Evolutionary conservation across 768 basidiomycete species (phyloP).

Genomic region (Suillus placidus): DNA sequence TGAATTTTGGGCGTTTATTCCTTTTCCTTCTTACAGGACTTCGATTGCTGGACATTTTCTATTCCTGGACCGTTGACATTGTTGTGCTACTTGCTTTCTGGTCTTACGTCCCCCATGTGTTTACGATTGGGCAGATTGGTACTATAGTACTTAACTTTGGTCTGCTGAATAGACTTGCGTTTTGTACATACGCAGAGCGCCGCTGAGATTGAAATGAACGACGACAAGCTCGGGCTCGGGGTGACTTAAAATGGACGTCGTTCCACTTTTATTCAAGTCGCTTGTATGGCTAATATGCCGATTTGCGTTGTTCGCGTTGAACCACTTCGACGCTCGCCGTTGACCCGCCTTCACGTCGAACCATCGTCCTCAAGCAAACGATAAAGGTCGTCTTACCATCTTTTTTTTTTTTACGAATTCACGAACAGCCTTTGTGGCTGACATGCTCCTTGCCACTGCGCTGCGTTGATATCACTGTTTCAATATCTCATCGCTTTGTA

Average conservation of each 20-base stretch:
- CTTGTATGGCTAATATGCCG: background rate
- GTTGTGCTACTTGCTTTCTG: background rate
- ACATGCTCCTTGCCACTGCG: background rate
- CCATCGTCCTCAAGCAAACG: background rate
- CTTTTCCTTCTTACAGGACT: background rate
- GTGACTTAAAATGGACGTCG: slow-evolving; percentile 8
- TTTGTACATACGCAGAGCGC: background rate
- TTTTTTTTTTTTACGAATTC: background rate
- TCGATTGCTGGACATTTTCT: background rate
- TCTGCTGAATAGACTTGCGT: background rate
- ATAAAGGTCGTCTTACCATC: background rate
- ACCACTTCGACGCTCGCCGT: background rate
- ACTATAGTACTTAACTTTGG: background rate
- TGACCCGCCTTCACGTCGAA: background rate
- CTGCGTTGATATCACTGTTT: background rate
- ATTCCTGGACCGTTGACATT: background rate
- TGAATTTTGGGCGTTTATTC: background rate
- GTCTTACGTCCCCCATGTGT: background rate
- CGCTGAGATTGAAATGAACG: slow-evolving; percentile 8
- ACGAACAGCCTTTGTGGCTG: background rate
- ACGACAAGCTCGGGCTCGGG: background rate
- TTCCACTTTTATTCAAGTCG: slow-evolving; percentile 11
- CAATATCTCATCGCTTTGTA: background rate
- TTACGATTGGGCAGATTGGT: background rate
- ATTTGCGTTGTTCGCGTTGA: background rate